Evolutionary conservation across 2,329 filamentous ascomycete species (phyloP).

Genomic region (Thermomyces lanuginosus): DNA sequence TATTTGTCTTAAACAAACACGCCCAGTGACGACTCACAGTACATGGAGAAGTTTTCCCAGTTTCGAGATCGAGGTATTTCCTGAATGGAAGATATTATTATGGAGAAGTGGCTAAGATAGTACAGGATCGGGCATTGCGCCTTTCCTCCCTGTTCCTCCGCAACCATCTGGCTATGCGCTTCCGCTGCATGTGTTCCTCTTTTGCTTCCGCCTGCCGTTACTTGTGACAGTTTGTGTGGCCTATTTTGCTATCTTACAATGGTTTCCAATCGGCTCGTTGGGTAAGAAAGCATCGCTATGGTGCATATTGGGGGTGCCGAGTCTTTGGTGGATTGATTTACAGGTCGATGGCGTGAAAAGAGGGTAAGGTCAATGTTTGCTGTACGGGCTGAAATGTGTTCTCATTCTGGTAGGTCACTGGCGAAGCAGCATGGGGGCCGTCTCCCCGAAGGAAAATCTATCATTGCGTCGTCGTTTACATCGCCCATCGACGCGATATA

Average conservation of each 20-base stretch:
- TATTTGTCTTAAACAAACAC: too few species aligned
- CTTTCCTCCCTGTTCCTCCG: slow-evolving; percentile 71
- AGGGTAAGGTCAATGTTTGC: slow-evolving; percentile 39
- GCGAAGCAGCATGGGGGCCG: slow-evolving; percentile 56
- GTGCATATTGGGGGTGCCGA: slow-evolving; percentile 72
- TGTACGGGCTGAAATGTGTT: not conserved
- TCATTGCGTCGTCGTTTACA: slow-evolving; percentile 84
- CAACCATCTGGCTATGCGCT: slow-evolving; percentile 46
- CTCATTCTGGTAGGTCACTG: slow-evolving; percentile 36
- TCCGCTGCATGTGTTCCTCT: slow-evolving; percentile 53
- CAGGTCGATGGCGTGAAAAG: slow-evolving; percentile 93
- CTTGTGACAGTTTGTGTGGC: slow-evolving; percentile 49
- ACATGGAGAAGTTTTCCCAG: slow-evolving; percentile 96
- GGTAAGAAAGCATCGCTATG: slow-evolving; percentile 74
- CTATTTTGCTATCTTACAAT: slow-evolving; percentile 72
- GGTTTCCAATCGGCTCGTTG: slow-evolving; percentile 53
- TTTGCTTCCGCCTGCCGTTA: slow-evolving; percentile 63
- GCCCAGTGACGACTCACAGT: too few species aligned
- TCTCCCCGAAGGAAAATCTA: slow-evolving; percentile 59
- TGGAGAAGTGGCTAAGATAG: not conserved
- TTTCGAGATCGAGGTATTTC: slow-evolving; percentile 69
- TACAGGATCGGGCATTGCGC: slow-evolving; percentile 82
- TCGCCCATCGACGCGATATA: slow-evolving; percentile 88
- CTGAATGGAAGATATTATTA: not conserved
- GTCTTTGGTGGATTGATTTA: slow-evolving; percentile 97